Percentiles rank a stretch among this genome's conserved stretches.
Evolutionary conservation across 768 basidiomycete genomes (phyloP).

Genomic region (Aureoboletus auriporus): DNA sequence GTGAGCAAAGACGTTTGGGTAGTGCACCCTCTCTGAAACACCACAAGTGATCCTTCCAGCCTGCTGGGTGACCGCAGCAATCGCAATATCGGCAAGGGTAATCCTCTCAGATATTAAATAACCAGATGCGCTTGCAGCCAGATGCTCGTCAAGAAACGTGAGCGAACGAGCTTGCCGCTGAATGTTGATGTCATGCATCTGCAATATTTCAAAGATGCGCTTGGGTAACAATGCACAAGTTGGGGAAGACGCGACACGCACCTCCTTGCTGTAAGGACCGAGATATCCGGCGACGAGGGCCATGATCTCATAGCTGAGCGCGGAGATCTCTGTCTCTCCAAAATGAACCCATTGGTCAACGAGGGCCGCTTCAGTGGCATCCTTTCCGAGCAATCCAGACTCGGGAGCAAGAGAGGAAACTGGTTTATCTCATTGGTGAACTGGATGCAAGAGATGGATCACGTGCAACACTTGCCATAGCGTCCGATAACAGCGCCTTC

Average conservation of each 20-base stretch:
- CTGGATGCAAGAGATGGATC: neutral
- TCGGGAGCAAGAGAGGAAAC: slow-evolving; percentile 25
- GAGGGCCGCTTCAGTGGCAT: slow-evolving; percentile 20
- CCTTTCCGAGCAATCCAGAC: slow-evolving; percentile 24
- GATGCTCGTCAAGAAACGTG: slow-evolving; percentile 23
- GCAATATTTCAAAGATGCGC: neutral
- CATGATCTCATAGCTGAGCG: slow-evolving; percentile 16
- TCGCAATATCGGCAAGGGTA: slow-evolving; percentile 25
- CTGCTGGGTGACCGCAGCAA: slow-evolving; percentile 21
- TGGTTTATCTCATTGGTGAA: slow-evolving; percentile 1
- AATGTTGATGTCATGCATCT: slow-evolving; percentile 17
- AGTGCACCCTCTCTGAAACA: slow-evolving; percentile 22
- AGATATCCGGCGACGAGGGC: slow-evolving; percentile 16
- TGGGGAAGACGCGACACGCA: neutral
- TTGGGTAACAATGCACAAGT: neutral
- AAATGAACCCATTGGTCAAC: slow-evolving; percentile 32
- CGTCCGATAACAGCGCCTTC: slow-evolving; percentile 29
- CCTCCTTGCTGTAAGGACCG: slow-evolving; percentile 23
- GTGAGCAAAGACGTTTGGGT: slow-evolving; percentile 24
- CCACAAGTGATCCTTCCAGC: slow-evolving; percentile 24
- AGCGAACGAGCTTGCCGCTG: slow-evolving; percentile 20
- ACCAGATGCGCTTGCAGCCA: slow-evolving; percentile 14
- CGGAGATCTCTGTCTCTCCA: slow-evolving; percentile 23
- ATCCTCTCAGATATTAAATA: slow-evolving; percentile 22
- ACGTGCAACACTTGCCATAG: slow-evolving; percentile 14